Percentiles rank a stretch among this genome's conserved stretches.
phyloP scores from a whole-genome alignment of 2,329 filamentous ascomycete genomes.

The Colletotrichum godetiae region DNA sequence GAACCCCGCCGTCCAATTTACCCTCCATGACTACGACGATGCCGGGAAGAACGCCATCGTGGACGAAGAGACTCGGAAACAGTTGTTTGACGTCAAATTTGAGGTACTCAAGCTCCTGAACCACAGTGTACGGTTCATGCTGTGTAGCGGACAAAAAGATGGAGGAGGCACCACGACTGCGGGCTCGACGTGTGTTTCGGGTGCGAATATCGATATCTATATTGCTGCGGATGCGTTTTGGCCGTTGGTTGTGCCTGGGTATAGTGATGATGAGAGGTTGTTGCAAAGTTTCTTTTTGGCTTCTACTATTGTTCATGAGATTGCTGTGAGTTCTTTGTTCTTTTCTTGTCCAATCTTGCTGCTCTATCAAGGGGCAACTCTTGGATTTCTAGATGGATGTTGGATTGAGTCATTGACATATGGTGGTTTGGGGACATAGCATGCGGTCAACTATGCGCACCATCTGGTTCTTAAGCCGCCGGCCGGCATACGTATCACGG shows the following conservation, averaged over 20 bases:
- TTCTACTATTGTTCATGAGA: conserved; percentile 1
- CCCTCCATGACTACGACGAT: background rate
- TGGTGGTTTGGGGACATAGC: background rate
- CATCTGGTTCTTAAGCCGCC: background rate
- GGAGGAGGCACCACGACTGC: background rate
- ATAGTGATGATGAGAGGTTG: background rate
- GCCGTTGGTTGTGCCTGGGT: background rate
- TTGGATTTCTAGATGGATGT: too few species aligned
- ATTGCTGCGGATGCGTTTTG: background rate
- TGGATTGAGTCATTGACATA: background rate
- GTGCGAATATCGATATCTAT: background rate
- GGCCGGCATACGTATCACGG: background rate
- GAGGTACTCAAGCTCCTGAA: background rate
- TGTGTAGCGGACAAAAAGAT: background rate
- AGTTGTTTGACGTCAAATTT: too few species aligned
- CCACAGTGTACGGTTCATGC: background rate
- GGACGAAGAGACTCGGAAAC: background rate
- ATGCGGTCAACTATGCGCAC: background rate
- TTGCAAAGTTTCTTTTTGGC: background rate
- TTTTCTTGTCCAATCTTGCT: background rate
- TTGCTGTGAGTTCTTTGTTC: background rate
- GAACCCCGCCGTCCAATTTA: background rate
- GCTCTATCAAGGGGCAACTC: too few species aligned
- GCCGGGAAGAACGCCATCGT: background rate
- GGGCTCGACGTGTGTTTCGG: background rate